Conservation (phyloP, 2,329 filamentous ascomycete species). For the Colletotrichum musae region DNA sequence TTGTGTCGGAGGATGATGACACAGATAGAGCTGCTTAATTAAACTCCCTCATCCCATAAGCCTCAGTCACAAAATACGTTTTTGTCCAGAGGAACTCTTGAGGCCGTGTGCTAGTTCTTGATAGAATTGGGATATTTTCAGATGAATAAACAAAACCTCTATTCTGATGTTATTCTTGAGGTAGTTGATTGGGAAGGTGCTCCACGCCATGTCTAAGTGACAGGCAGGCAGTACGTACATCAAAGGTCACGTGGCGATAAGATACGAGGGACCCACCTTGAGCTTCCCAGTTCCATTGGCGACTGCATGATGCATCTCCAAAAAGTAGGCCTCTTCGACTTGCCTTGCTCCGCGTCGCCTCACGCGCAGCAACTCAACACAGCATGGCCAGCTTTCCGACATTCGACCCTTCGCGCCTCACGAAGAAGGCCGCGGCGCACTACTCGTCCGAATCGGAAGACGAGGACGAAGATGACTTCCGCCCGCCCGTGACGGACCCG, state of each 20-base stretch:
- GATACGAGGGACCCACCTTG: not conserved
- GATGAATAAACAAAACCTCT: too few relatives aligned
- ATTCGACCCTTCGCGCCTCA: constrained; percentile 63
- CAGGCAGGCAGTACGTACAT: too few relatives aligned
- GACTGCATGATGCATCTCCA: constrained; percentile 22
- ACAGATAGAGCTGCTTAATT: too few relatives aligned
- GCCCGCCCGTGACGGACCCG: constrained; percentile 56
- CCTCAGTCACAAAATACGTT: too few relatives aligned
- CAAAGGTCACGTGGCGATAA: constrained; percentile 11
- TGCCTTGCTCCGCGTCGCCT: constrained; percentile 9
- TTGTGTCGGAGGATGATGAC: too few relatives aligned
- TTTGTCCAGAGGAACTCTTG: too few relatives aligned
- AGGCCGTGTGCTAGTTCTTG: too few relatives aligned
- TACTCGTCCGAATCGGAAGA: constrained; percentile 69
- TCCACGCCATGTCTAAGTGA: too few relatives aligned
- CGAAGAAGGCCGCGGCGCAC: constrained; percentile 69
- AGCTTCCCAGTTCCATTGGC: constrained; percentile 3
- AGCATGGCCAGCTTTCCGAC: constrained; percentile 52
- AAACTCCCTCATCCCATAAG: too few relatives aligned
- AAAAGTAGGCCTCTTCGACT: constrained; percentile 6
- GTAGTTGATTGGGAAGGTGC: too few relatives aligned
- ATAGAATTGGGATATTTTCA: too few relatives aligned
- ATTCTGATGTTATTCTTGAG: too few relatives aligned
- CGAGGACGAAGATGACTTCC: constrained; percentile 63
- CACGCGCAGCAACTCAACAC: constrained; percentile 1